Evolutionary conservation across 148 eudicot genomes (phyloP).

Genomic region (Camellia japonica): DNA sequence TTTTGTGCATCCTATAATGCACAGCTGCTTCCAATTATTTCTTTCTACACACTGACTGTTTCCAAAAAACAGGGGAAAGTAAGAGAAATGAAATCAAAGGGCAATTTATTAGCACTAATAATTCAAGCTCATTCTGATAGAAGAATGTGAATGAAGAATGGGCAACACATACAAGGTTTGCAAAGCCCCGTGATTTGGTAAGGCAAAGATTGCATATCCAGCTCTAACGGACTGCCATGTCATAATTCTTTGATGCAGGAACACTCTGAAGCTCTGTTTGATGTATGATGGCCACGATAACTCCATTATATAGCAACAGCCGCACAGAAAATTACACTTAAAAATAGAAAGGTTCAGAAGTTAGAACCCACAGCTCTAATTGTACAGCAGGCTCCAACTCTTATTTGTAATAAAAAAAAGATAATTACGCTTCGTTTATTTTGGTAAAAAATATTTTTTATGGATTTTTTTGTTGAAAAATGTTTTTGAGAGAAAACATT

Average conservation of each 20-base stretch:
- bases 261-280: conserved; percentile 92
- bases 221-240: conserved; percentile 65
- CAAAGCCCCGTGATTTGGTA: conserved; percentile 88
- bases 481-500: too few relatives aligned
- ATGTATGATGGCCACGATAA: conserved; percentile 83
- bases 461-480: too few relatives aligned
- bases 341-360: neutral
- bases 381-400: too few relatives aligned
- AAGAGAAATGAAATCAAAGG: neutral
- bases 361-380: too few relatives aligned
- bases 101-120: too few relatives aligned
- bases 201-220: conserved; percentile 82
- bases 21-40: conserved; percentile 91
- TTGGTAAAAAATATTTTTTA: too few relatives aligned
- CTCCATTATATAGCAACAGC: conserved; percentile 93
- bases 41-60: conserved; percentile 65
- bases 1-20: conserved; percentile 90
- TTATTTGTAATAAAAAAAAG: too few relatives aligned
- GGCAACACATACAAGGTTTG: conserved; percentile 85
- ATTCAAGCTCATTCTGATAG: too few relatives aligned
- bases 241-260: conserved; percentile 47
- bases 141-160: too few relatives aligned
- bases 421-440: too few relatives aligned
- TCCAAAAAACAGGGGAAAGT: neutral
- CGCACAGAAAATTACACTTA: conserved; percentile 83